A percentile compares a stretch with the other conserved stretches of the same genome.
Conservation (phyloP, 2,329 filamentous ascomycete species). For the Penicillium rolfsii region DNA sequence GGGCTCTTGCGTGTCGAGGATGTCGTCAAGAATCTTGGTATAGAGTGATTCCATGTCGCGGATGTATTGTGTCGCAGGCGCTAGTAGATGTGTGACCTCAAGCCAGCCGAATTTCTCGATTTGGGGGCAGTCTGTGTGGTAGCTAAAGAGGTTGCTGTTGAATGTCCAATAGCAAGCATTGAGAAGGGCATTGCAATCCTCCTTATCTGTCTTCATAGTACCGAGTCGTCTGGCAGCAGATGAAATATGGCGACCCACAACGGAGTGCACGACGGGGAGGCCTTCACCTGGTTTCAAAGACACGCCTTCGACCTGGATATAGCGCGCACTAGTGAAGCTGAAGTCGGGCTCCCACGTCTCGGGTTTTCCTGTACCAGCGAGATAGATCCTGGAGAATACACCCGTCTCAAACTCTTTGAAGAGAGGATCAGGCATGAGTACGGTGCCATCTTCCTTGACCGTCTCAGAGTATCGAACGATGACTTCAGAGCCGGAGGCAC, state of each 20-base stretch:
- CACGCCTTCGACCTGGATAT: conserved; percentile 30
- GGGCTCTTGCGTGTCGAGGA: conserved; percentile 51
- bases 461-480: conserved; percentile 27
- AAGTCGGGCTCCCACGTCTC: conserved; percentile 32
- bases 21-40: conserved; percentile 53
- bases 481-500: conserved; percentile 22
- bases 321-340: conserved; percentile 31
- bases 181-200: conserved; percentile 27
- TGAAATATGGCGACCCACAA: conserved; percentile 27
- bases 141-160: conserved; percentile 49
- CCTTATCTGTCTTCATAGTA: conserved; percentile 28
- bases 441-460: conserved; percentile 23
- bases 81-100: conserved; percentile 52
- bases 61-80: conserved; percentile 52
- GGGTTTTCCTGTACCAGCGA: conserved; percentile 22
- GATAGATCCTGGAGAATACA: conserved; percentile 25
- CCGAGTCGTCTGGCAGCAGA: conserved; percentile 28
- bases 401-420: conserved; percentile 32
- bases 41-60: conserved; percentile 53
- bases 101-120: conserved; percentile 56
- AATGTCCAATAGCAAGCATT: conserved; percentile 53
- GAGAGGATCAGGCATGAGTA: conserved; percentile 31
- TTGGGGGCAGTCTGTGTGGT: conserved; percentile 54
- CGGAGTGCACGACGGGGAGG: conserved; percentile 24
- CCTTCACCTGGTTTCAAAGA: conserved; percentile 14